Evolutionary conservation across 1,284 basidiomycete species (phyloP).

Genomic region (Cutaneotrichosporon curvatum): DNA sequence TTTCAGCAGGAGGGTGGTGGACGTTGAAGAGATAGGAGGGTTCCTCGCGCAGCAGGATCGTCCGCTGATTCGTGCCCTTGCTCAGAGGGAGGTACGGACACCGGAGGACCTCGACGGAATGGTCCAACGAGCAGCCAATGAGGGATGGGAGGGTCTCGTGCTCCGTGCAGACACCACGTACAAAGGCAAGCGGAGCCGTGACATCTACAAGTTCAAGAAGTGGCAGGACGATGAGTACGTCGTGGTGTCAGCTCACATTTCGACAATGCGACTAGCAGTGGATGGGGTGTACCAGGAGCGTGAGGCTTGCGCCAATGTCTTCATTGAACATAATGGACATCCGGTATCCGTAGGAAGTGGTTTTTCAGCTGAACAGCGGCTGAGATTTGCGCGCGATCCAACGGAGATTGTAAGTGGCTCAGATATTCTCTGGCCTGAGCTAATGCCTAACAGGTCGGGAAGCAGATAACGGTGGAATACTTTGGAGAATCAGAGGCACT

Average conservation of each 20-base stretch:
- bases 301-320: conserved; percentile 32
- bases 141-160: conserved; percentile 44
- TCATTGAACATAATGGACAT: conserved; percentile 37
- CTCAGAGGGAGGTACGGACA: conserved; percentile 22
- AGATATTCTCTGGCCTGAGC: background rate
- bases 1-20: background rate
- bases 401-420: conserved; percentile 26
- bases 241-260: conserved; percentile 25
- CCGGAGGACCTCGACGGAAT: conserved; percentile 28
- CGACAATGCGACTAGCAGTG: conserved; percentile 29
- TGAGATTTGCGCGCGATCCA: conserved; percentile 33
- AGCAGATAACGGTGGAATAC: conserved; percentile 42
- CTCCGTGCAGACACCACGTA: conserved; percentile 37
- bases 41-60: background rate
- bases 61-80: conserved; percentile 21
- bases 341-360: conserved; percentile 39
- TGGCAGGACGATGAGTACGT: conserved; percentile 43
- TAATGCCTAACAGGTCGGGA: conserved; percentile 39
- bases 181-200: conserved; percentile 30
- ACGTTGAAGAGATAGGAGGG: conserved; percentile 1
- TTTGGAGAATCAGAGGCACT: conserved; percentile 35
- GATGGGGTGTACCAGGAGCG: conserved; percentile 32
- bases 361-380: conserved; percentile 35
- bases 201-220: conserved; percentile 43
- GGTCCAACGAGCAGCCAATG: conserved; percentile 27